These are phyloP conservation scores for Rubus parviflorus DNA, from an alignment of 306 rosid species.

Conservation along the genomic window DNA sequence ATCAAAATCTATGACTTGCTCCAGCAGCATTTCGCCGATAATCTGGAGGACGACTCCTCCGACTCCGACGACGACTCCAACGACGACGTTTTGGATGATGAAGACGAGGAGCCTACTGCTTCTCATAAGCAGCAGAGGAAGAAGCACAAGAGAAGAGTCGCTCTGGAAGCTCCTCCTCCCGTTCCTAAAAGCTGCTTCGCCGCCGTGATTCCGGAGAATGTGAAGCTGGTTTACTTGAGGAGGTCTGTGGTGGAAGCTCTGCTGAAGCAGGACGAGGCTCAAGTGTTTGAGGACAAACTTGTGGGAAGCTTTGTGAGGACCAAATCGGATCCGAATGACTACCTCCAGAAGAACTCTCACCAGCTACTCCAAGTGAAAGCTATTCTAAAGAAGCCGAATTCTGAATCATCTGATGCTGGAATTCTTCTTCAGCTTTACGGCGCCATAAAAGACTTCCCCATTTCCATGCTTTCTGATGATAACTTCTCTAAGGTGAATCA, in stretches of 20 bases:
- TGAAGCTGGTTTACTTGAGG: conserved; percentile 68
- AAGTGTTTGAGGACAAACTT: conserved; percentile 59
- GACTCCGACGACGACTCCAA: conserved; percentile 42
- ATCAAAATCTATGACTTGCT: conserved; percentile 59
- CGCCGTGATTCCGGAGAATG: conserved; percentile 55
- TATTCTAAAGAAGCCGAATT: conserved; percentile 36
- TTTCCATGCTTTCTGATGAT: conserved; percentile 71
- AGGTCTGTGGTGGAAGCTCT: conserved; percentile 61
- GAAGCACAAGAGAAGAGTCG: conserved; percentile 29
- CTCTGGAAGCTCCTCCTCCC: conserved; percentile 10
- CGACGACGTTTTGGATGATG: conserved; percentile 17
- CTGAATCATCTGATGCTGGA: conserved; percentile 25
- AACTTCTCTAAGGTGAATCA: conserved; percentile 61
- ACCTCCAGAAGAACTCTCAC: conserved; percentile 75
- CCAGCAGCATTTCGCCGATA: conserved; percentile 63
- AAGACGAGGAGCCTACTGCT: neutral
- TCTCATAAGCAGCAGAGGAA: conserved; percentile 8
- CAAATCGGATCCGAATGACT: conserved; percentile 75
- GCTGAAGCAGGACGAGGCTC: conserved; percentile 38
- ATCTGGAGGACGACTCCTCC: conserved; percentile 27
- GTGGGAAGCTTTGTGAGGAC: conserved; percentile 75
- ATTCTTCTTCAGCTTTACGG: conserved; percentile 59
- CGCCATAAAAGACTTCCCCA: conserved; percentile 50
- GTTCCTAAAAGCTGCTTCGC: conserved; percentile 62
- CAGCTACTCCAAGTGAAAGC: conserved; percentile 77